A percentile compares a stretch with the other conserved stretches of the same genome.
These are phyloP conservation scores for Mucor saturninus DNA, from an alignment of 371 early-diverging fungal genomes.

Conservation along the genomic window DNA sequence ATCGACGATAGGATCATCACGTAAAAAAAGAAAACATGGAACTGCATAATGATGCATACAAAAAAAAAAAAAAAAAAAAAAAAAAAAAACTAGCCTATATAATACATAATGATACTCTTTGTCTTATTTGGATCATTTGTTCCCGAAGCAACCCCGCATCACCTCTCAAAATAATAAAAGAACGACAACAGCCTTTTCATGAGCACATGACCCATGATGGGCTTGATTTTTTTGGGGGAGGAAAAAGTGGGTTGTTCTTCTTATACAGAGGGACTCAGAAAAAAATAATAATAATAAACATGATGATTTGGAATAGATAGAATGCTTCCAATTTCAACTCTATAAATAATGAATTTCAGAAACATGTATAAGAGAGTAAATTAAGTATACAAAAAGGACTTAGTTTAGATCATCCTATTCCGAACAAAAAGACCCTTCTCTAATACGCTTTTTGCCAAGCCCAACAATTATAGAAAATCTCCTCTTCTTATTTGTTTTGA, in stretches of 20 bases:
- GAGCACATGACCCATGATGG: not conserved
- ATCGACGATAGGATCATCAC: not conserved
- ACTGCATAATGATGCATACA: constrained; percentile 1
- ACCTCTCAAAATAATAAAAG: constrained; percentile 1
- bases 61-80: constrained; percentile 6
- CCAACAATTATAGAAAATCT: too few species aligned
- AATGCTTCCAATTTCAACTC: not conserved
- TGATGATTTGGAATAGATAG: not conserved
- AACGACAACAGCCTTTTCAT: not conserved
- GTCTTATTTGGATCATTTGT: constrained; percentile 1
- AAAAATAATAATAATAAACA: too few species aligned
- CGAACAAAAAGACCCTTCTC: not conserved
- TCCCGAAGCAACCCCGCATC: constrained; percentile 1
- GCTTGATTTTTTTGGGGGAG: not conserved
- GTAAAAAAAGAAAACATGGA: constrained; percentile 1
- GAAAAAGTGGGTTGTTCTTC: too few species aligned
- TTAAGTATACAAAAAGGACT: not conserved
- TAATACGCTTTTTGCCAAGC: too few species aligned
- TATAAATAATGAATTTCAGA: not conserved
- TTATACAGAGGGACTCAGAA: too few species aligned
- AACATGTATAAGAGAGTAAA: constrained; percentile 1
- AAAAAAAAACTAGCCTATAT: constrained; percentile 6
- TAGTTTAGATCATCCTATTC: not conserved
- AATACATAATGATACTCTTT: constrained; percentile 1
- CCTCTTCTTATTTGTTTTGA: not conserved